phyloP scores from a whole-genome alignment of 257 asterid genomes.

The Solanum neorickii region DNA sequence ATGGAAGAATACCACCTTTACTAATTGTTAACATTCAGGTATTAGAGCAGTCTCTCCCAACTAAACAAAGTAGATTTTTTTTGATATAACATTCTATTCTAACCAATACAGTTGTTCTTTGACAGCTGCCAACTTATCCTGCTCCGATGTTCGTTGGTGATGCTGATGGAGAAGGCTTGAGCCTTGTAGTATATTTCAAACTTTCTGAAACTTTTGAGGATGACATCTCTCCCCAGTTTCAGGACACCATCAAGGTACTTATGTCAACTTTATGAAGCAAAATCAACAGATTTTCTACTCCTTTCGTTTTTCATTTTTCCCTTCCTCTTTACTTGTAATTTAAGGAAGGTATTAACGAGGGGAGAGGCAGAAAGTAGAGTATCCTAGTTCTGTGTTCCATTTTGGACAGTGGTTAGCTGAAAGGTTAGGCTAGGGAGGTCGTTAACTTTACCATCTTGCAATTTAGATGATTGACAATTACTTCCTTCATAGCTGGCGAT shows the following conservation, averaged over 20 bases:
- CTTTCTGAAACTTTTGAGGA: slow-evolving; percentile 48
- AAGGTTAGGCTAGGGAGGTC: not conserved
- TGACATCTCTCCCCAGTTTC: slow-evolving; percentile 54
- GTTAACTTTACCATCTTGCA: not conserved
- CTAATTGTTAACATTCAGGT: slow-evolving; percentile 76
- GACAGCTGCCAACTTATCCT: slow-evolving; percentile 62
- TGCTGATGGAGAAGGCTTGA: slow-evolving; percentile 68
- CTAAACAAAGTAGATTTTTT: not conserved
- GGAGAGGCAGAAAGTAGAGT: not conserved
- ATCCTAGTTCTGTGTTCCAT: not conserved
- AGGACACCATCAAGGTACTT: slow-evolving; percentile 48
- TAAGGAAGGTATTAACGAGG: not conserved
- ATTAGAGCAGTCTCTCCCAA: not conserved
- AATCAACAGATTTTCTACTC: not conserved
- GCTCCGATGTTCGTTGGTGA: slow-evolving; percentile 70
- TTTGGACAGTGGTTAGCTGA: not conserved
- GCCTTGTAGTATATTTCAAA: slow-evolving; percentile 56
- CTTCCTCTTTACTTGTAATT: not conserved
- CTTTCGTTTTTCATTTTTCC: not conserved
- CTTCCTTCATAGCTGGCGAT: not conserved
- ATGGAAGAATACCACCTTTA: slow-evolving; percentile 39
- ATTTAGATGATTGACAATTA: not conserved
- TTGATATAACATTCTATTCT: no score
- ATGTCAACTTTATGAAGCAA: not conserved
- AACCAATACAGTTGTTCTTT: not conserved